phyloP scores from a whole-genome alignment of 805 yeast genomes.

The Vanderwaltozyma yarrowii region DNA sequence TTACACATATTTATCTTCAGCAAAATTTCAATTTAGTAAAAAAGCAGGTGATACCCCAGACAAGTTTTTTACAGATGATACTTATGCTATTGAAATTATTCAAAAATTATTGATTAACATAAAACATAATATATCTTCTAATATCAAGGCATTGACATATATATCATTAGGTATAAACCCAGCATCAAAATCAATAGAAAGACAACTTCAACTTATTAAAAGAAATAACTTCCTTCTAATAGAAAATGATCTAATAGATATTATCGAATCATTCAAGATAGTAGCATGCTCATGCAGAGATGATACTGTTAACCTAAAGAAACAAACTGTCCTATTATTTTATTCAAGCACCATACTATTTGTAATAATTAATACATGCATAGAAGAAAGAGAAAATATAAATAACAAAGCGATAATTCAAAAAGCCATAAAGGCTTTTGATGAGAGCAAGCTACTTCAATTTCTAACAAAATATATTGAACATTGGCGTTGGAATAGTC shows the following conservation, averaged over 20 bases:
- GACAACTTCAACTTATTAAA: slow-evolving; percentile 14
- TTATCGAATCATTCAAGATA: slow-evolving; percentile 13
- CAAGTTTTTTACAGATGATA: slow-evolving; percentile 9
- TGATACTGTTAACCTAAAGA: slow-evolving; percentile 10
- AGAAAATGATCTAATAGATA: slow-evolving; percentile 4
- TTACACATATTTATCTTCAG: slow-evolving; percentile 10
- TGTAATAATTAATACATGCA: slow-evolving; percentile 13
- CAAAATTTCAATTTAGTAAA: slow-evolving; percentile 11
- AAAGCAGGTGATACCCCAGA: slow-evolving; percentile 4
- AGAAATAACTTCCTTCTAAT: slow-evolving; percentile 16
- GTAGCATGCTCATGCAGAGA: slow-evolving; percentile 21
- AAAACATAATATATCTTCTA: slow-evolving; percentile 2
- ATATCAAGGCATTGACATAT: slow-evolving; percentile 16
- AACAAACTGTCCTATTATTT: slow-evolving; percentile 15
- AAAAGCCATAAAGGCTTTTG: slow-evolving; percentile 7
- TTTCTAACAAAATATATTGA: slow-evolving; percentile 44
- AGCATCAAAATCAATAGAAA: slow-evolving; percentile 2
- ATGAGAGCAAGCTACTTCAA: slow-evolving; percentile 31
- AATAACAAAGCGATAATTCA: not conserved
- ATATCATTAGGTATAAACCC: slow-evolving; percentile 21
- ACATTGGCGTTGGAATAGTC: slow-evolving; percentile 52
- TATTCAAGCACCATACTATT: slow-evolving; percentile 20
- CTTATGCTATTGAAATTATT: slow-evolving; percentile 10
- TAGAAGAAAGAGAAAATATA: slow-evolving; percentile 12
- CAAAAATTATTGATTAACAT: slow-evolving; percentile 2